phyloP scores from a whole-genome alignment of 345 rosid species.

The Populus pruinosa region DNA sequence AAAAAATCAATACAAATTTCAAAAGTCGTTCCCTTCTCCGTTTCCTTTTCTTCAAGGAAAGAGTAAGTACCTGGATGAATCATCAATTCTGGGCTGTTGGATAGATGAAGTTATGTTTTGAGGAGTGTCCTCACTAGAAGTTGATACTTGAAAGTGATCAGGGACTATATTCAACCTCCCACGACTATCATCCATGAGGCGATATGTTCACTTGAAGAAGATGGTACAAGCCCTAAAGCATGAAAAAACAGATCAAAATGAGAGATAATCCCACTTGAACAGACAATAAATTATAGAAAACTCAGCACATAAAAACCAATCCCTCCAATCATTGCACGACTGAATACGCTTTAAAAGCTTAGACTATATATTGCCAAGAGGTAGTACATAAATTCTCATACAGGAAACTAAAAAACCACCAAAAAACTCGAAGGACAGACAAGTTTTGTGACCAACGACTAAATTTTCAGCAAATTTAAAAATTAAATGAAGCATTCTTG shows the following conservation, averaged over 20 bases:
- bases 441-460: neutral
- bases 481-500: neutral
- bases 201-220: conserved; percentile 6
- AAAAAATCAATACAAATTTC: conserved; percentile 21
- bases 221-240: neutral
- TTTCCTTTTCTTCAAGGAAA: neutral
- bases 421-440: neutral
- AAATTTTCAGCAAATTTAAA: neutral
- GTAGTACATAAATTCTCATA: neutral
- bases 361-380: neutral
- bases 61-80: conserved; percentile 42
- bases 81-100: conserved; percentile 33
- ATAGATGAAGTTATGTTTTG: conserved; percentile 40
- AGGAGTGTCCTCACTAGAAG: conserved; percentile 29
- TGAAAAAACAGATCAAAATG: neutral
- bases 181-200: conserved; percentile 73
- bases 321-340: neutral
- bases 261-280: neutral
- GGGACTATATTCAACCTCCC: conserved; percentile 59
- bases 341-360: neutral
- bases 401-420: neutral
- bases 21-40: neutral
- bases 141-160: conserved; percentile 68
- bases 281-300: neutral
- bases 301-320: neutral